A percentile compares a stretch with the other conserved stretches of the same genome.
Evolutionary conservation across 2,329 filamentous ascomycete species (phyloP).

Genomic region (Beauveria sp.): DNA sequence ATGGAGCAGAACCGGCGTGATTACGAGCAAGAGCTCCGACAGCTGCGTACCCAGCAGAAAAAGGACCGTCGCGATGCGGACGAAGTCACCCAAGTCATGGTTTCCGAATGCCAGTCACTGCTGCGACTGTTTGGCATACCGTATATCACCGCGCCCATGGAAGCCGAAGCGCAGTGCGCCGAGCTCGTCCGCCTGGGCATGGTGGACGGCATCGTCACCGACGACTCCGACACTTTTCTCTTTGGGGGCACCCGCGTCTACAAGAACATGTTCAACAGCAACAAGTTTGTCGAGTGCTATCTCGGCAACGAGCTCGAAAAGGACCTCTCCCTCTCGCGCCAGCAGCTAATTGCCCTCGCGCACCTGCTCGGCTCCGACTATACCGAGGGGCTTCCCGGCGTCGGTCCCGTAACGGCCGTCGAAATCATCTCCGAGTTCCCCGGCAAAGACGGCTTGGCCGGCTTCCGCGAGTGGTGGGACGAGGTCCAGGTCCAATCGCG

Average conservation of each 20-base stretch:
- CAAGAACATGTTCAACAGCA: slow-evolving; percentile 99
- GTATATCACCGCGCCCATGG: slow-evolving; percentile 97
- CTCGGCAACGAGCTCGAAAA: slow-evolving; percentile 74
- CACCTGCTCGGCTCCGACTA: slow-evolving; percentile 93
- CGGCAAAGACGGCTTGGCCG: slow-evolving; percentile 49
- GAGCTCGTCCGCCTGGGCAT: slow-evolving; percentile 79
- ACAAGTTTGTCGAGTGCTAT: slow-evolving; percentile 97
- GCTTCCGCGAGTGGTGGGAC: slow-evolving; percentile 84
- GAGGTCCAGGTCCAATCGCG: slow-evolving; percentile 64
- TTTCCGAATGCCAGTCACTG: slow-evolving; percentile 87
- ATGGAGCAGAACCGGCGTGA: slow-evolving; percentile 63
- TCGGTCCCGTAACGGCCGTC: slow-evolving; percentile 89
- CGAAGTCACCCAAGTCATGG: slow-evolving; percentile 94
- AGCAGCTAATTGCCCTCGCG: slow-evolving; percentile 81
- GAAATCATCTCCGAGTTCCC: slow-evolving; percentile 91
- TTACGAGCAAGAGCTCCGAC: slow-evolving; percentile 81
- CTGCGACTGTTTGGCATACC: slow-evolving; percentile 87
- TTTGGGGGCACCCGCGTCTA: slow-evolving; percentile 95
- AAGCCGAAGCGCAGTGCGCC: slow-evolving; percentile 95
- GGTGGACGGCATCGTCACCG: slow-evolving; percentile 95
- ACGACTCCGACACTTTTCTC: slow-evolving; percentile 93
- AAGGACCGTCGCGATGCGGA: slow-evolving; percentile 94
- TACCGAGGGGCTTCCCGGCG: slow-evolving; percentile 81
- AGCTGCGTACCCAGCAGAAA: slow-evolving; percentile 87
- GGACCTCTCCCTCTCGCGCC: slow-evolving; percentile 79